Conservation (phyloP, 768 basidiomycete species). For the Russula sp. region DNA sequence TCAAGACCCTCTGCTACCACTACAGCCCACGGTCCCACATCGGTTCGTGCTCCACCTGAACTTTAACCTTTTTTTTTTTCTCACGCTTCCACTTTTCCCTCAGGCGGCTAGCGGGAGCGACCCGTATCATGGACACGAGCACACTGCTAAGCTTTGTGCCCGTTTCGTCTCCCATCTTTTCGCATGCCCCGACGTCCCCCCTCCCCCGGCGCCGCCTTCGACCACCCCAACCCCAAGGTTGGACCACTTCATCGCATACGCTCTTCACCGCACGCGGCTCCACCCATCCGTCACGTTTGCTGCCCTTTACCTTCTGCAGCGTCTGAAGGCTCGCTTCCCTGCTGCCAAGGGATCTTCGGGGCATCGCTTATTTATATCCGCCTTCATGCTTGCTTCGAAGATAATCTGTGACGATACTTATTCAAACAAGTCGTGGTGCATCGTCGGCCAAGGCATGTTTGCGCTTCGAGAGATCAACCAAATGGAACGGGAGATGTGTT, state of each 20-base stretch:
- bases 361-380: constrained; percentile 84
- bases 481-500: constrained; percentile 93
- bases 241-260: constrained; percentile 81
- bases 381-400: constrained; percentile 89
- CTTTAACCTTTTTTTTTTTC: constrained; percentile 10
- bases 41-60: constrained; percentile 18
- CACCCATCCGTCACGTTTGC: constrained; percentile 54
- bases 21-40: constrained; percentile 13
- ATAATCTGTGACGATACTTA: constrained; percentile 64
- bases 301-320: constrained; percentile 65
- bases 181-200: constrained; percentile 78
- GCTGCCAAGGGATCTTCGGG: constrained; percentile 87
- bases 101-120: constrained; percentile 32
- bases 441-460: constrained; percentile 60
- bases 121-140: constrained; percentile 74
- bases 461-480: constrained; percentile 86
- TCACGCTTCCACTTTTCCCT: not conserved
- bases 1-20: constrained; percentile 10
- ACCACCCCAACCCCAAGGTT: constrained; percentile 39
- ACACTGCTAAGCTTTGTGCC: constrained; percentile 58
- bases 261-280: constrained; percentile 70
- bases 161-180: constrained; percentile 84
- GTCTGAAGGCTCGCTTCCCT: constrained; percentile 88
- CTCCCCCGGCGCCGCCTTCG: constrained; percentile 33
- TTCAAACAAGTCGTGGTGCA: constrained; percentile 61